Conservation (phyloP, 169 alveolate species). For the Neospora caninum region DNA sequence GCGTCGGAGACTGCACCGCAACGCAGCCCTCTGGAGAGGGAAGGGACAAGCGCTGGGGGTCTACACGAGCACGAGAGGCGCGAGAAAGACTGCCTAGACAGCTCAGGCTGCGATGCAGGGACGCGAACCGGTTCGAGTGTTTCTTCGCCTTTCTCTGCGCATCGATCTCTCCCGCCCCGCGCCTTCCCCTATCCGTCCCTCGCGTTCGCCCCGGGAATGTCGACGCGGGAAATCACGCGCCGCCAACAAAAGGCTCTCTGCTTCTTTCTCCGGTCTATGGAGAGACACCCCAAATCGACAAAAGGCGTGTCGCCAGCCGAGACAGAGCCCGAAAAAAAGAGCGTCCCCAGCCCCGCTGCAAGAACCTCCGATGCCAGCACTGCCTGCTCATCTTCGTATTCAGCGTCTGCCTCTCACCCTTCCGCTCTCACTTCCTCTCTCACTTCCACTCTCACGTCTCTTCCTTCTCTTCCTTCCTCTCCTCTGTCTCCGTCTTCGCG, state of each 20-base stretch:
- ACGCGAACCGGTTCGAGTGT: too few species aligned
- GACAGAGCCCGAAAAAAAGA: not conserved
- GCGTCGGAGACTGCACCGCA: not conserved
- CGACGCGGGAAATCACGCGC: not conserved
- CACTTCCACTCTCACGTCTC: not conserved
- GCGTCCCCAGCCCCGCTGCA: not conserved
- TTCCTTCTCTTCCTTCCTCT: not conserved
- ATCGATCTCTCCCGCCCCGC: not conserved
- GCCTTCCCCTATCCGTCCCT: not conserved
- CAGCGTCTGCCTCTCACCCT: not conserved
- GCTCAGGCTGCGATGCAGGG: too few species aligned
- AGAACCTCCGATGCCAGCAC: slow-evolving; percentile 1
- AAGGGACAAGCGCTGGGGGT: too few species aligned
- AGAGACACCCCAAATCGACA: not conserved
- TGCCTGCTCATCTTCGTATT: not conserved
- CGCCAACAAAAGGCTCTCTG: slow-evolving; percentile 12
- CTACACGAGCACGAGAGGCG: too few species aligned
- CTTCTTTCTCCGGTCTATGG: not conserved
- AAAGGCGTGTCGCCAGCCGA: not conserved
- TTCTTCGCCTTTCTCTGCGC: not conserved
- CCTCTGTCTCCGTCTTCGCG: not conserved
- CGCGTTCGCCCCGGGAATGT: not conserved
- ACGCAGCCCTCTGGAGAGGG: too few species aligned
- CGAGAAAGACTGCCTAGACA: too few species aligned
- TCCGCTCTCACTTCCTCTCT: not conserved